Conservation (phyloP, 768 basidiomycete species). For the Mrakia hoshinonis region DNA sequence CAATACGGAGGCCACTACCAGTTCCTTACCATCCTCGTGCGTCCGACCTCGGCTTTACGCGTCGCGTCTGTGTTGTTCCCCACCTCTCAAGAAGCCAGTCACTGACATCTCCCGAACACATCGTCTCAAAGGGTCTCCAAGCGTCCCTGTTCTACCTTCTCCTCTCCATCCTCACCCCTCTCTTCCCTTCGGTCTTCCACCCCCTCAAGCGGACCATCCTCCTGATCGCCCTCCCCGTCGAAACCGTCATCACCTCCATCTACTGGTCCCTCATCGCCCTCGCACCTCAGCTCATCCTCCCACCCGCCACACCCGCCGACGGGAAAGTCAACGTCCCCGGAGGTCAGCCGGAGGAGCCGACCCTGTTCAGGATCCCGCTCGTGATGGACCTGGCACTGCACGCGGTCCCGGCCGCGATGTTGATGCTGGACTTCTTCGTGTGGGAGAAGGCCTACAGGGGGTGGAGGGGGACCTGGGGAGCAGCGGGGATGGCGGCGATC, state of each 20-base stretch:
- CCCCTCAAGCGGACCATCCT: slow-evolving; percentile 52
- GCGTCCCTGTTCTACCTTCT: slow-evolving; percentile 6
- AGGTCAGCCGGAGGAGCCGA: slow-evolving; percentile 35
- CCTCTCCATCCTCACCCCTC: slow-evolving; percentile 26
- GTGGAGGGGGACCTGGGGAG: slow-evolving; percentile 40
- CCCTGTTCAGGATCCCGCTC: slow-evolving; percentile 47
- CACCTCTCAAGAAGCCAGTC: not conserved
- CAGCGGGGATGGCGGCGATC: slow-evolving; percentile 37
- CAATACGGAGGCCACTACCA: slow-evolving; percentile 55
- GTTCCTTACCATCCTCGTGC: slow-evolving; percentile 59
- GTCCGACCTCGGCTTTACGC: not conserved
- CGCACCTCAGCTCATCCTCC: slow-evolving; percentile 55
- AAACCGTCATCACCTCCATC: slow-evolving; percentile 50
- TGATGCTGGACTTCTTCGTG: slow-evolving; percentile 51
- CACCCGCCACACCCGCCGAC: slow-evolving; percentile 33
- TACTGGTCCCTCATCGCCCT: slow-evolving; percentile 43
- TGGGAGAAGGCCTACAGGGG: slow-evolving; percentile 54
- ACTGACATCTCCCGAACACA: not conserved
- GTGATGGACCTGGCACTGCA: slow-evolving; percentile 49
- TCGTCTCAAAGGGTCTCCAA: not conserved
- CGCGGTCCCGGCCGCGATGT: slow-evolving; percentile 13
- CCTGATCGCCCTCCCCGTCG: slow-evolving; percentile 58
- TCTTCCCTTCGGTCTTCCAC: slow-evolving; percentile 1
- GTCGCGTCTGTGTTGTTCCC: not conserved
- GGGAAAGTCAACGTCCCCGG: slow-evolving; percentile 37